A percentile compares a stretch with the other conserved stretches of the same genome.
These are phyloP conservation scores for Citeromyces hawaiiensis DNA, from an alignment of 1,139 yeast genomes.

Conservation along the genomic window DNA sequence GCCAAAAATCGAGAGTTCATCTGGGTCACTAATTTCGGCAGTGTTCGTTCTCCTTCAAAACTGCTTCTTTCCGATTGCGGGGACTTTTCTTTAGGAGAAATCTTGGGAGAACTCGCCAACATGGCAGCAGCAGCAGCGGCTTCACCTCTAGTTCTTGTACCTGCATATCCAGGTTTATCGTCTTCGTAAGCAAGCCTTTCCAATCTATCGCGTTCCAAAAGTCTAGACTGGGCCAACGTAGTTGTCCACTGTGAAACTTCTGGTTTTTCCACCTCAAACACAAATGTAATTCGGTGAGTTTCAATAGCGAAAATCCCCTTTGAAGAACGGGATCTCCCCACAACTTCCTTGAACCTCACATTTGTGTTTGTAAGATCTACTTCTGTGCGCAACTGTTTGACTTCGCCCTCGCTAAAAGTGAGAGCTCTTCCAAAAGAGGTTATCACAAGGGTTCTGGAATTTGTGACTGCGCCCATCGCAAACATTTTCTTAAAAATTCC, in stretches of 20 bases:
- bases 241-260: conserved; percentile 47
- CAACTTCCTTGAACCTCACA: conserved; percentile 40
- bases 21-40: conserved; percentile 24
- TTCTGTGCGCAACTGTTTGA: conserved; percentile 29
- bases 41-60: conserved; percentile 1
- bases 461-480: conserved; percentile 2
- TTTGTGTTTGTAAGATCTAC: conserved; percentile 32
- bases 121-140: conserved; percentile 7
- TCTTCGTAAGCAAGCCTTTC: conserved; percentile 14
- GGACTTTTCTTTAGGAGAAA: not conserved
- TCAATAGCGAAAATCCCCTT: conserved; percentile 41
- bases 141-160: conserved; percentile 14
- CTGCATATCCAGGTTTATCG: conserved; percentile 17
- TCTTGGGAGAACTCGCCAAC: conserved; percentile 3
- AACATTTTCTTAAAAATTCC: conserved; percentile 14
- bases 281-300: conserved; percentile 30
- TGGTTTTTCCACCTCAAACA: conserved; percentile 42
- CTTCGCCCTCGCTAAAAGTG: conserved; percentile 22
- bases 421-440: conserved; percentile 47
- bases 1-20: conserved; percentile 46
- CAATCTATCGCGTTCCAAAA: conserved; percentile 30
- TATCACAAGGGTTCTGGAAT: conserved; percentile 21
- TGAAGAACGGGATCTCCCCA: conserved; percentile 18
- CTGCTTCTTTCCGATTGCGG: not conserved
- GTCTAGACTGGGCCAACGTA: conserved; percentile 33